A percentile compares a stretch with the other conserved stretches of the same genome.
phyloP scores from a whole-genome alignment of 2,329 filamentous ascomycete species.

The Septoria linicola region DNA sequence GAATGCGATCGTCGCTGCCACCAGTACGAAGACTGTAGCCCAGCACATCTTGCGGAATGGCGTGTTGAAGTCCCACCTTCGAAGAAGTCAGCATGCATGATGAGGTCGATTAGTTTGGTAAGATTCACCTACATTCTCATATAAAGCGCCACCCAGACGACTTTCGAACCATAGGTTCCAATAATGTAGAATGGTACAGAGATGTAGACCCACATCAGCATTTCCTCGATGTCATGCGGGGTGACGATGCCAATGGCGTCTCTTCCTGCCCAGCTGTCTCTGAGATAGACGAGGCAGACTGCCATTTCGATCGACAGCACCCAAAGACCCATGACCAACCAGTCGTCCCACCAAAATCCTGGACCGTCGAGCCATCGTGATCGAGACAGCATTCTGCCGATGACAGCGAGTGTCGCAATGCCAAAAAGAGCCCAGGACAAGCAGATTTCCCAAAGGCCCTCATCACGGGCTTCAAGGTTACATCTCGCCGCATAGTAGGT shows the following conservation, averaged over 20 bases:
- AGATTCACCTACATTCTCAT: constrained; percentile 13
- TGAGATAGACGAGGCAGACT: constrained; percentile 2
- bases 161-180: constrained; percentile 14
- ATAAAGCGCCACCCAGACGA: constrained; percentile 19
- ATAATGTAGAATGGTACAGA: constrained; percentile 21
- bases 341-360: constrained; percentile 23
- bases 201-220: constrained; percentile 17
- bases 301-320: constrained; percentile 9
- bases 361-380: constrained; percentile 14
- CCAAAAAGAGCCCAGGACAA: constrained; percentile 11
- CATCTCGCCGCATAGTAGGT: constrained; percentile 16
- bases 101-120: not conserved
- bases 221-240: not conserved
- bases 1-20: constrained; percentile 3
- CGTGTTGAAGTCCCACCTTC: constrained; percentile 22
- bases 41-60: constrained; percentile 20
- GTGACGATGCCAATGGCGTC: constrained; percentile 13
- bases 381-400: constrained; percentile 12
- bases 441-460: constrained; percentile 1
- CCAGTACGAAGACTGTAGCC: constrained; percentile 3
- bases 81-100: not conserved
- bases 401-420: constrained; percentile 7
- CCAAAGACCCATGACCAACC: constrained; percentile 7
- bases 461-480: constrained; percentile 10
- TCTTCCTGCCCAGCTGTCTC: constrained; percentile 7